Evolutionary conservation across 2,329 filamentous ascomycete genomes (phyloP).

Genomic region (Chaetomiaceae sp.): DNA sequence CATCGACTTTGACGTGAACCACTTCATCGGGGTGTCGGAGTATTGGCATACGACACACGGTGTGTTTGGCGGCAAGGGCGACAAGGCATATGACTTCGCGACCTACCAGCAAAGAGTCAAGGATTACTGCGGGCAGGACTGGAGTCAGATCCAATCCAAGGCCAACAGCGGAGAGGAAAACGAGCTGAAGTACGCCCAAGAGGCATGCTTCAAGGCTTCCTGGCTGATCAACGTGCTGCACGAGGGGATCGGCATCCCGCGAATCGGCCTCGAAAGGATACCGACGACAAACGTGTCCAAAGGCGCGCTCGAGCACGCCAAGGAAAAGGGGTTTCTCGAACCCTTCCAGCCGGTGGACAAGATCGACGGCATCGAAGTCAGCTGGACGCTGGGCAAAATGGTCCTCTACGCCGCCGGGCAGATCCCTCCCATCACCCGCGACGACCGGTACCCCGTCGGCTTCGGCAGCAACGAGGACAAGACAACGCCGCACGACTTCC

Average conservation of each 20-base stretch:
- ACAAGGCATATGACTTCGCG: constrained; percentile 82
- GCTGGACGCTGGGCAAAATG: constrained; percentile 97
- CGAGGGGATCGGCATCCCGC: constrained; percentile 89
- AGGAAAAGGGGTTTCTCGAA: constrained; percentile 71
- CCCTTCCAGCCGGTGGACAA: constrained; percentile 92
- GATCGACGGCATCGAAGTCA: constrained; percentile 86
- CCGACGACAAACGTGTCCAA: constrained; percentile 67
- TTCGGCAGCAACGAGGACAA: constrained; percentile 78
- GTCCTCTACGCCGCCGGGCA: constrained; percentile 90
- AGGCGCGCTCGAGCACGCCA: constrained; percentile 61
- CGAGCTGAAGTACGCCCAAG: constrained; percentile 69
- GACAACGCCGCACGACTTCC: constrained; percentile 75
- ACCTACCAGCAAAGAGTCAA: constrained; percentile 83
- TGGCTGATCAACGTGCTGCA: constrained; percentile 98
- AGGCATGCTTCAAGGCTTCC: constrained; percentile 95
- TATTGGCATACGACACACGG: constrained; percentile 99
- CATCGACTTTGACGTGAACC: constrained; percentile 95
- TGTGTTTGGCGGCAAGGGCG: constrained; percentile 75
- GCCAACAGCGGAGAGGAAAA: constrained; percentile 65
- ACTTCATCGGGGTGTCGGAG: constrained; percentile 95
- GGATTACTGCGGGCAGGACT: constrained; percentile 79
- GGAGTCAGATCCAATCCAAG: constrained; percentile 68
- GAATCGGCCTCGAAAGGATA: constrained; percentile 69
- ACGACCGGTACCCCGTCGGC: constrained; percentile 68
- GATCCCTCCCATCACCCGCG: constrained; percentile 59